These are phyloP conservation scores for Fraxinus paxiana DNA, from an alignment of 305 asterid genomes.

Conservation along the genomic window DNA sequence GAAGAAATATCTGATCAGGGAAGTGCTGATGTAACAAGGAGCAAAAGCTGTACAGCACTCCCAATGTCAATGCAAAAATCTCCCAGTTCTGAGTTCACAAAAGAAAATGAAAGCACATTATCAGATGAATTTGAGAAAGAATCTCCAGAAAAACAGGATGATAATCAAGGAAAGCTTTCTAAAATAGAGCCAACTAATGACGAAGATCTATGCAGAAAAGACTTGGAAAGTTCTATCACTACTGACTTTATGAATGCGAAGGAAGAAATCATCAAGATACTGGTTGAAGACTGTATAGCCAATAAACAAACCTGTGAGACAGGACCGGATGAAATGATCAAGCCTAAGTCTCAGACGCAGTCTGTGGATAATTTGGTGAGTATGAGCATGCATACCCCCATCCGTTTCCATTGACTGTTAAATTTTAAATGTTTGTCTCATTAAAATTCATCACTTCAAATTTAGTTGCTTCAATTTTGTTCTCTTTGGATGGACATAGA, in stretches of 20 bases:
- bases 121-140: conserved; percentile 23
- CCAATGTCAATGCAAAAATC: conserved; percentile 28
- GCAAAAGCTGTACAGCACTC: conserved; percentile 50
- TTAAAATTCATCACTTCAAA: not conserved
- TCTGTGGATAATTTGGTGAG: conserved; percentile 34
- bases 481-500: not conserved
- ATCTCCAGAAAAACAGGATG: conserved; percentile 10
- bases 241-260: conserved; percentile 20
- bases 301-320: conserved; percentile 19
- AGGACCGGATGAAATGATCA: conserved; percentile 25
- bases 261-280: conserved; percentile 21
- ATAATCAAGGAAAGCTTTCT: conserved; percentile 22
- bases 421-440: not conserved
- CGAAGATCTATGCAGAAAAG: conserved; percentile 27
- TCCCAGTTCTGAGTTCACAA: conserved; percentile 22
- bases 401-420: not conserved
- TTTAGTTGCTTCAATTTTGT: not conserved
- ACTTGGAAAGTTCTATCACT: conserved; percentile 16
- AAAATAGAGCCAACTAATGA: conserved; percentile 17
- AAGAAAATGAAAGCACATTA: conserved; percentile 26
- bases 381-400: not conserved
- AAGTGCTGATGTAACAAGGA: conserved; percentile 31
- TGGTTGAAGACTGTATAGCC: conserved; percentile 13
- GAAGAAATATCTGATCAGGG: conserved; percentile 31
- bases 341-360: conserved; percentile 33